Evolutionary conservation across 2,329 filamentous ascomycete species (phyloP), one percentile per base, ranked within the genome.

Genomic region (Lasiodiplodia theobromae): DNA sequence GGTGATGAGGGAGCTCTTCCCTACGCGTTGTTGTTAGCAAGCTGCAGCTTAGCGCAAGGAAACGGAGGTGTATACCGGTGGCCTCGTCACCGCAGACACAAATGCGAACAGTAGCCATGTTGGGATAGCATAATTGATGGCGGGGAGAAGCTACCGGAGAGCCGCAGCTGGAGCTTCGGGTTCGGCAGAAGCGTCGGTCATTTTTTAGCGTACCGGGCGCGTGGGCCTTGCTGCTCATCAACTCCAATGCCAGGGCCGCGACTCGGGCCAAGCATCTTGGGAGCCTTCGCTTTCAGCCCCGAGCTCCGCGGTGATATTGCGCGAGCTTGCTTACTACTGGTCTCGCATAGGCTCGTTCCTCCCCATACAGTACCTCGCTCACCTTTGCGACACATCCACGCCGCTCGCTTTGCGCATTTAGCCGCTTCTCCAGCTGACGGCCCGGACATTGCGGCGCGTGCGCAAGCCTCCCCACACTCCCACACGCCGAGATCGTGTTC

Each of bases 41-140:
- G n/a, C 31, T 8, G 44, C 8, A 40, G 16, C 1, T 21, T n/a
- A 0, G 25, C 18, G 38, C 10, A 57, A 25, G 28, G 16, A 11
- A 21, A 25, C 11, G 14, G 34, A n/a, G 11, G 23, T 18, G 52
- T 54, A 8, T 44, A 66, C 94, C 94, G n/a, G 92, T 94, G 74
- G 92, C 92, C 82, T 98, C 95, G 80, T 99, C 96, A 77, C 96
- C 96, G 83, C 94, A 97, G 69, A 98, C 93, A 80, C 94, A 97
- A 76, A 98, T 94, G 72, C 96, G 92, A 70, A 98, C 74, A 37
- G 74, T 74, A 28, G 74, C 73, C 74, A 76, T 75, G 44, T 66
- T 63, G 60, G 37, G 60, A 16, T 44, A 44, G 70, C 72, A 74
- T 72, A 21, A 56, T 70, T 38, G 51, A 60, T 14, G 53, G 25